phyloP scores from a whole-genome alignment of 495 filamentous ascomycete species.

The Xylaria flabelliformis region DNA sequence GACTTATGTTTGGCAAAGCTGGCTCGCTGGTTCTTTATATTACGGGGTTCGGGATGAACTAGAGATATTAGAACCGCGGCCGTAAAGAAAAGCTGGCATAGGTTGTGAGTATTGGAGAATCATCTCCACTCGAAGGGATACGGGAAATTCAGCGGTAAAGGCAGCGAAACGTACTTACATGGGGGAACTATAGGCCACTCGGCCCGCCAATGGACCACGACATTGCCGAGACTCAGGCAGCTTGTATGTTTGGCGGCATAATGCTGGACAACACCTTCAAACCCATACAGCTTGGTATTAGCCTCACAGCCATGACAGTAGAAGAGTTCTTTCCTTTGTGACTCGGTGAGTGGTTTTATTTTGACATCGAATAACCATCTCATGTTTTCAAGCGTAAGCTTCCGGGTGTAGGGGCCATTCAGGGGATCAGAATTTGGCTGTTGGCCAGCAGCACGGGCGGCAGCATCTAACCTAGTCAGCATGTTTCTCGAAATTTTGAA shows the following conservation, averaged over 20 bases:
- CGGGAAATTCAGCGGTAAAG: neutral
- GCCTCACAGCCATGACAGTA: conserved; percentile 72
- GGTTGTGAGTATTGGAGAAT: neutral
- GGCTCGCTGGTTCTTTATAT: conserved; percentile 36
- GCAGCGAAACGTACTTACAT: conserved; percentile 38
- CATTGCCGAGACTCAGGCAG: conserved; percentile 67
- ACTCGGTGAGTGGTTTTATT: conserved; percentile 69
- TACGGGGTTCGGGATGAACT: conserved; percentile 56
- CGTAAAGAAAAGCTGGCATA: neutral
- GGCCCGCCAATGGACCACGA: conserved; percentile 76
- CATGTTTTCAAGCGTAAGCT: conserved; percentile 80
- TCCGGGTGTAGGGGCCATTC: conserved; percentile 60
- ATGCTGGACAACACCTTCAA: conserved; percentile 80
- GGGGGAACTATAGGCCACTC: conserved; percentile 80
- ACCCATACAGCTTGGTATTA: conserved; percentile 68
- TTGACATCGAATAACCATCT: conserved; percentile 82
- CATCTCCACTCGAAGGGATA: neutral
- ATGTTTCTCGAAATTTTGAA: neutral
- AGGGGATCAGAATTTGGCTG: conserved; percentile 51
- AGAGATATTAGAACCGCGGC: conserved; percentile 38
- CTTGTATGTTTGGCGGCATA: conserved; percentile 80
- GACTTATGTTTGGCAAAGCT: neutral
- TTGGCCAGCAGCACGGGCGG: conserved; percentile 51
- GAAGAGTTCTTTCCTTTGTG: conserved; percentile 70
- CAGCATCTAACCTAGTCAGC: conserved; percentile 38